Base-by-base conservation (phyloP, 495 filamentous ascomycete genomes). In the Oidiodendron maius region DNA sequence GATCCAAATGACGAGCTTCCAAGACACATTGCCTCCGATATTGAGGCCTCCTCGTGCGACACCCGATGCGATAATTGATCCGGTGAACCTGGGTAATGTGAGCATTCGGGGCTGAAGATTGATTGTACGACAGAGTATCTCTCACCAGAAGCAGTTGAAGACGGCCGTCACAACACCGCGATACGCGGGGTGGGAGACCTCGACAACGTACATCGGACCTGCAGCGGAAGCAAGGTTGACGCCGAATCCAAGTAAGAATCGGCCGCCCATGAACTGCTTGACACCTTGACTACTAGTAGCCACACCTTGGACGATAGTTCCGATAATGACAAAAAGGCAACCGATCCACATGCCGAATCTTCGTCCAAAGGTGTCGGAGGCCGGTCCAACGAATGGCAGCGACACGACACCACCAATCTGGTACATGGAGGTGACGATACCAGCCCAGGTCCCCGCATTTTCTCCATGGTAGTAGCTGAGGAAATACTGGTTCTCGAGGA, bases 171-270 rank as follows among this genome's bases (percentile, higher is more conserved):
- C 65, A 12, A 82, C 75, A 9, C 83, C 84, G 45, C 86, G 78
- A 59, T 80, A 86, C 11, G 77, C 76, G 9, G 87, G 86, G 54
- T 89, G 85, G 4, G 83, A 78, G 56, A 89, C 82, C 63, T 91
- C 87, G 1, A 80, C 79, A 17, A 88, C 82, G 55, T 88, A 89
- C 20, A 82, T 76, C 0, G 86, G 87, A 0, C 81, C 85, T 2
- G 85, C 84, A 17, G 82, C 77, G 28, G 77, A 75, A 28, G 74
- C 75, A 38, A 86, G 82, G 8, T 76, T 77, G 39, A 87, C 82
- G 9, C 87, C 86, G 51, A 91, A 88, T 1, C 86, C 85, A 10
- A 90, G 74, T 4, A 89, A 56, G 64, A 90, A 89, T 6, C 86
- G 81, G 15, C 85, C 86, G n/a, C 71, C 84, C 61, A 87, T 81